Evolutionary conservation across 495 filamentous ascomycete genomes (phyloP), one percentile per base, ranked within the genome.

Genomic region (Penicillium desertorum): DNA sequence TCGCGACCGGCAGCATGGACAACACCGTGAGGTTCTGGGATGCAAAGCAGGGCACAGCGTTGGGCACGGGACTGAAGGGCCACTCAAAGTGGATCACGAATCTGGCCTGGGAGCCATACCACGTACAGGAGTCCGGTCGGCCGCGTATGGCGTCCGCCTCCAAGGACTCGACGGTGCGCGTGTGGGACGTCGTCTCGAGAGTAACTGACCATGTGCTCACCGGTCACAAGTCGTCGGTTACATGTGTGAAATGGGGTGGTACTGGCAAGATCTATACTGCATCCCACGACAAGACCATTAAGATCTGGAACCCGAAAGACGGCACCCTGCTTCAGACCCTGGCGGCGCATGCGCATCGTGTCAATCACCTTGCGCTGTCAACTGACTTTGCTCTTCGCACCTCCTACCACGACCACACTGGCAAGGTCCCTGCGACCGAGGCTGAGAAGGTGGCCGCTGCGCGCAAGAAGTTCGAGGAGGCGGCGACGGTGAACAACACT

Each of bases 1-100:
- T 99, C 48, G 95, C 91, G 10, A 98, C 93, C 4, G 95, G 94
- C 14, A 89, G 88, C 63, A 96, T 94, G 87, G 95, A 98, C 63
- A 96, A 91, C 62, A 89, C 87, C 0, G 87, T 98, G 14, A 82
- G 93, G 45, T 76, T 98, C 39, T 99, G 93, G 92, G 88, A 96
- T 66, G 83, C 91, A 1, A 85, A 86, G 60, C 90, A 88, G 2
- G 95, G 95, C 0, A 85, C 90, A 61, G 71, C 86, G 1, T 69
- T 92, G 11, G 91, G 91, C 9, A 78, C 80, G 20, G 83, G 90
- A 5, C 78, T 98, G 63, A 96, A 89, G 71, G 94, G 93, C 2
- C 94, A 99, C 66, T 82, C 85, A 4, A 95, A 95, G 69, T 96
- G 90, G 88, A 88, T 97, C 44, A 91, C 87, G 25, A 88, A 82